Evolutionary conservation across 1,139 yeast genomes (phyloP), one percentile per base, ranked within the genome.

Genomic region (Suhomyces chickasaworum): DNA sequence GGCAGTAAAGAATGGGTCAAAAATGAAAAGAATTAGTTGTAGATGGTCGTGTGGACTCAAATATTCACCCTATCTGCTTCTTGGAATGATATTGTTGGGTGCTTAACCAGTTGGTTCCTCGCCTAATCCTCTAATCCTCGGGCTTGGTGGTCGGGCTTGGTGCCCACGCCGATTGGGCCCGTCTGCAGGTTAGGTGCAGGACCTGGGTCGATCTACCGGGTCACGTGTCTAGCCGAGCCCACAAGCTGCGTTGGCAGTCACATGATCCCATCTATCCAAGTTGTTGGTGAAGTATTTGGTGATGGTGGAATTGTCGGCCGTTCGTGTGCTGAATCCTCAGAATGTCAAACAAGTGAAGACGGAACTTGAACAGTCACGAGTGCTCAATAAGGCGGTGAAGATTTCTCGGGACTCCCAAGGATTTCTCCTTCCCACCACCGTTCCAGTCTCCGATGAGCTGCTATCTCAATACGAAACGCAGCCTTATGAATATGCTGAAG

Each of bases 301-400:
- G 13, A 41, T 41, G 45, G 33, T 34, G 7, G 17, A n/a, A 21
- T 45, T 29, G 31, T 10, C 34, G 17, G 41, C 42, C 10, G 45
- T 51, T 29, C 39, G 42, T 13, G 47, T 49, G 8, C 21, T 25
- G 2, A 63, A 66, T 41, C 37, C 59, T 9, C 51, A 38, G 25
- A 40, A 47, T 15, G 57, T 71, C 27, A 69, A 69, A 49, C 40
- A 44, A 1, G 49, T 67, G 33, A 70, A 69, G 51, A 48, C 49
- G 20, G 36, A 44, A 8, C 58, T 71, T 17, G 73, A 69, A 47
- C 25, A 18, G 2, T 38, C 45, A 2, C 49, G 48, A 1, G 27
- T 45, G 21, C 51, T 70, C 30, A 66, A 65, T 48, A 66, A 61
- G 33, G 17, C 47, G 2, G 45, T 41, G 30, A 68, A 67, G 49